Evolutionary conservation across 768 basidiomycete genomes (phyloP).

Genomic region (Boletus rex-veris): DNA sequence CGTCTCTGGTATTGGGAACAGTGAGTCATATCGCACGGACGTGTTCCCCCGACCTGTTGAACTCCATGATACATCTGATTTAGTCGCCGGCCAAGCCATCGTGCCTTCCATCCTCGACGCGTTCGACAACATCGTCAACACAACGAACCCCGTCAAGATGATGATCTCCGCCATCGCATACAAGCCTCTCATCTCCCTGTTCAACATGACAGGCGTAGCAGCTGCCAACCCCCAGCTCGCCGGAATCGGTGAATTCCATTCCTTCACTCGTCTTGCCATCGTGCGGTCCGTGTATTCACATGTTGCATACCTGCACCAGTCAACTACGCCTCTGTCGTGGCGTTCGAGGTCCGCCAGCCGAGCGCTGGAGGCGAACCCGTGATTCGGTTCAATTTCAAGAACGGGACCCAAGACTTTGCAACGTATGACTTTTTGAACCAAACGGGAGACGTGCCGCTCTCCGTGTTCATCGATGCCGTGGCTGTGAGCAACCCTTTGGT

Average conservation of each 20-base stretch:
- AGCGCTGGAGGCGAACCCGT: slow-evolving; percentile 44
- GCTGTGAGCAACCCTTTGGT: slow-evolving; percentile 25
- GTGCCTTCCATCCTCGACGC: slow-evolving; percentile 56
- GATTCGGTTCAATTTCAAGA: slow-evolving; percentile 67
- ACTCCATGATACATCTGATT: not conserved
- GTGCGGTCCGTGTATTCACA: too few relatives aligned
- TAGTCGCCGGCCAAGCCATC: slow-evolving; percentile 67
- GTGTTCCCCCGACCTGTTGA: not conserved
- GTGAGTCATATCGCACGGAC: slow-evolving; percentile 31
- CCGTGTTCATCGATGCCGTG: slow-evolving; percentile 44
- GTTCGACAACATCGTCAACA: slow-evolving; percentile 49
- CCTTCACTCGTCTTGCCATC: not conserved
- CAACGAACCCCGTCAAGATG: slow-evolving; percentile 52
- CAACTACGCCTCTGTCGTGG: slow-evolving; percentile 56
- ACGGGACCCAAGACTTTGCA: slow-evolving; percentile 51
- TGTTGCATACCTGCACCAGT: slow-evolving; percentile 35
- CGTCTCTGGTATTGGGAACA: slow-evolving; percentile 63
- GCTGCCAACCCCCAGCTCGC: slow-evolving; percentile 49
- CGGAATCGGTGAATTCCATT: slow-evolving; percentile 45
- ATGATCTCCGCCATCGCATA: slow-evolving; percentile 61
- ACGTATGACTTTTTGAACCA: slow-evolving; percentile 46
- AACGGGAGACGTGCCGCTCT: slow-evolving; percentile 51
- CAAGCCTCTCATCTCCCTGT: slow-evolving; percentile 75
- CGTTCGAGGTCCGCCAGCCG: slow-evolving; percentile 56
- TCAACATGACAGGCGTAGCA: slow-evolving; percentile 69